These are phyloP conservation scores for Penicillium sp. DNA, from an alignment of 2,329 filamentous ascomycete genomes.

Conservation along the genomic window DNA sequence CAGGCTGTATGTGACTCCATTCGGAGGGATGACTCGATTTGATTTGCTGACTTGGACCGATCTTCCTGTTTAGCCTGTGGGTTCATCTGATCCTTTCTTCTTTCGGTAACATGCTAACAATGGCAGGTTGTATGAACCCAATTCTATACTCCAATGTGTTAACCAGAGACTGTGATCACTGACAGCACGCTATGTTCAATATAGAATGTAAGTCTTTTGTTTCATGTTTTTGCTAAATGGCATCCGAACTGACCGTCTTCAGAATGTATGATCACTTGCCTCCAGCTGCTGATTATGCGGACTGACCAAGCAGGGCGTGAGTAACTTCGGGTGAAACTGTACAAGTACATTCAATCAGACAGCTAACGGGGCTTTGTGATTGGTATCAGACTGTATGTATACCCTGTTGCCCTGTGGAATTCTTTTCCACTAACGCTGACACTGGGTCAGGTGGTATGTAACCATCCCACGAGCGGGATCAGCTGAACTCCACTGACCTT, in stretches of 20 bases:
- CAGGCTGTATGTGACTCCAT: neutral
- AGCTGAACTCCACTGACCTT: constrained; percentile 7
- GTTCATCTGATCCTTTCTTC: neutral
- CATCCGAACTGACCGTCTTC: neutral
- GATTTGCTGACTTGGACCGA: neutral
- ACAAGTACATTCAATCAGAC: neutral
- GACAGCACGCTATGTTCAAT: neutral
- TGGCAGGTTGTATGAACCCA: neutral
- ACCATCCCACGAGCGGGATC: neutral
- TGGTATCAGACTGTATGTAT: constrained; percentile 13
- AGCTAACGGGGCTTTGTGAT: neutral
- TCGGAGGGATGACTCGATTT: neutral
- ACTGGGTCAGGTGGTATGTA: constrained; percentile 13
- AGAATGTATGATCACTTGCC: neutral
- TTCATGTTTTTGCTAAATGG: neutral
- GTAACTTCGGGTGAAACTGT: neutral
- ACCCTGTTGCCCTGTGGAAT: neutral
- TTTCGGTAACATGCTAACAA: neutral
- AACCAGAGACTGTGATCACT: neutral
- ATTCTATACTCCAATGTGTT: neutral
- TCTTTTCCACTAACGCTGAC: constrained; percentile 2
- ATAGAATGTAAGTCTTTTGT: neutral
- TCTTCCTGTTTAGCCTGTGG: neutral
- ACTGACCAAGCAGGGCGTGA: constrained; percentile 9
- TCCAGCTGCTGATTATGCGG: neutral